phyloP scores from a whole-genome alignment of 2,329 filamentous ascomycete species.

The Fusarium haematococcum region DNA sequence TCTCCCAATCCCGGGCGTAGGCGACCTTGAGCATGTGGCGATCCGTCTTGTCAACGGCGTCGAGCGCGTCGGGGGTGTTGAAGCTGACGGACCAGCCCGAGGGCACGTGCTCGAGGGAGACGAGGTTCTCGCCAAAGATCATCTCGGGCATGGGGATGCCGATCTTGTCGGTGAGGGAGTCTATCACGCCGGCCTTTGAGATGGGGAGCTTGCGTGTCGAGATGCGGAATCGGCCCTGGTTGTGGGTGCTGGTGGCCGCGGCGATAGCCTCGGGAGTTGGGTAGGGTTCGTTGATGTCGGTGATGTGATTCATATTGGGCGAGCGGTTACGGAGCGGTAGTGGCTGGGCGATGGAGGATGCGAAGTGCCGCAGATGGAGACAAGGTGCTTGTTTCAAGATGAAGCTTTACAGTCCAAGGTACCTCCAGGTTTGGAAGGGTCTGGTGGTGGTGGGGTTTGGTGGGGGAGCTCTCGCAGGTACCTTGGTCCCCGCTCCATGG shows the following conservation, averaged over 20 bases:
- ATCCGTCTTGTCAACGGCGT: slow-evolving; percentile 94
- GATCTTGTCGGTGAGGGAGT: slow-evolving; percentile 81
- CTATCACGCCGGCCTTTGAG: slow-evolving; percentile 90
- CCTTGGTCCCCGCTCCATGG: not conserved
- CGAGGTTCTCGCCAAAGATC: slow-evolving; percentile 97
- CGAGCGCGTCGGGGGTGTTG: slow-evolving; percentile 87
- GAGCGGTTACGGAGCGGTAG: not conserved
- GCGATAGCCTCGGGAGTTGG: slow-evolving; percentile 63
- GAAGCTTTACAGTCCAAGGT: not conserved
- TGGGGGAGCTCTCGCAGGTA: not conserved
- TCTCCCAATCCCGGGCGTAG: slow-evolving; percentile 87
- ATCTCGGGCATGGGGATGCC: slow-evolving; percentile 95
- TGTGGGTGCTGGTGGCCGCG: slow-evolving; percentile 67
- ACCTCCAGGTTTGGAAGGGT: not conserved
- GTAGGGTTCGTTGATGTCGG: slow-evolving; percentile 64
- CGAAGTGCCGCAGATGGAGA: not conserved
- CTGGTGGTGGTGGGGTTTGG: not conserved
- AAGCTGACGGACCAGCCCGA: slow-evolving; percentile 85
- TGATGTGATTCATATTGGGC: slow-evolving; percentile 54
- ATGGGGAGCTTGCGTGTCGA: slow-evolving; percentile 92
- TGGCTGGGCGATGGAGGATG: not conserved
- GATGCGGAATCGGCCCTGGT: slow-evolving; percentile 77
- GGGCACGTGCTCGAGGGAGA: slow-evolving; percentile 78
- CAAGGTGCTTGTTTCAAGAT: not conserved
- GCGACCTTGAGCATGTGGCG: slow-evolving; percentile 91